Percentiles rank a stretch among this genome's conserved stretches.
Evolutionary conservation across 169 alveolate genomes (phyloP).

Genomic region (Cystoisospora suis): DNA sequence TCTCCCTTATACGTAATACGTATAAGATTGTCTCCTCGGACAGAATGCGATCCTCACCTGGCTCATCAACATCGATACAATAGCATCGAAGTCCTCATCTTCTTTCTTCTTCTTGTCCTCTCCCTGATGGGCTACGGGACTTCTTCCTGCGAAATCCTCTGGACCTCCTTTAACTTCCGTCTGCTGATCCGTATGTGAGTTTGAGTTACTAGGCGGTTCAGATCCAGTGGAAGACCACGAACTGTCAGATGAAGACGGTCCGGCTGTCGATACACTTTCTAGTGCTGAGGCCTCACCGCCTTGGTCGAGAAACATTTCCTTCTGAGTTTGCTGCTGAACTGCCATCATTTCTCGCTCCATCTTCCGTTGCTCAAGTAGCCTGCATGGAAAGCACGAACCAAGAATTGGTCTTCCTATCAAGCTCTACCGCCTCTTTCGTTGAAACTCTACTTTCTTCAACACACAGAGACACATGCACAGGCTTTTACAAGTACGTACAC

Average conservation of each 20-base stretch:
- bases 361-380: slow-evolving; percentile 49
- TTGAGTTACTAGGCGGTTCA: too few species aligned
- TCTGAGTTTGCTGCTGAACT: background rate
- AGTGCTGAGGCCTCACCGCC: too few species aligned
- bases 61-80: slow-evolving; percentile 30
- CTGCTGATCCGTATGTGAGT: too few species aligned
- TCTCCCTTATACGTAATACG: too few species aligned
- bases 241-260: too few species aligned
- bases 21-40: too few species aligned
- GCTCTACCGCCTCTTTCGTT: too few species aligned
- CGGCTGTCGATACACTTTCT: too few species aligned
- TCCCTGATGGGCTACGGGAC: background rate
- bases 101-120: background rate
- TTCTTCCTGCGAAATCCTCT: background rate
- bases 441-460: too few species aligned
- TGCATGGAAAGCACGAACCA: background rate
- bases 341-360: background rate
- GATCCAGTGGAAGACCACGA: too few species aligned
- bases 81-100: slow-evolving; percentile 8
- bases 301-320: too few species aligned
- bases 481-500: background rate
- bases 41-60: slow-evolving; percentile 54
- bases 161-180: too few species aligned
- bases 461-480: background rate
- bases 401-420: background rate